Evolutionary conservation across 83 land plant genomes (phyloP), one percentile per base, ranked within the genome.

Genomic region (Thuja plicata): DNA sequence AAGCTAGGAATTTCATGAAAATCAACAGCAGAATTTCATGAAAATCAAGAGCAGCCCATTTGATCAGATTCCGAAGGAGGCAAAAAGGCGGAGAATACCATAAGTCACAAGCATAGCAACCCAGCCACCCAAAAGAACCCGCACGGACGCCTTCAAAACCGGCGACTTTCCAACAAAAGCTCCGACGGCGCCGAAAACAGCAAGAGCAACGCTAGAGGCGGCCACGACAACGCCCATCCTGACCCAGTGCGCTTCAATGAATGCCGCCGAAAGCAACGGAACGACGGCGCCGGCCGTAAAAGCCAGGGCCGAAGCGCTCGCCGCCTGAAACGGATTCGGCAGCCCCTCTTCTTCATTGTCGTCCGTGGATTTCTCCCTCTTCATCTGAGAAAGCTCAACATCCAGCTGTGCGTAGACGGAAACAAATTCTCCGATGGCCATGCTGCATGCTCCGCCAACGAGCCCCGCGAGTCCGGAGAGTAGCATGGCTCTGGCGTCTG

Each of bases 401-500:
- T 97, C 99, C 8, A 92, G 77, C 88, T 97, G 99, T 0, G 98
- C 90, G 90, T 91, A 95, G 21, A 97, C 98, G 1, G 99, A 97
- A 45, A 97, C 97, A 88, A 92, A 97, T 93, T 97, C 98, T 8
- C 98, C 99, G 1, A 97, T 96, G 62, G 98, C 99, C 99, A 97
- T 96, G 92, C 96, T 94, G 81, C 97, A 96, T 0, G 99, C 98
- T 0, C 99, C 99, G 0, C 94, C 98, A 3, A 97, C 92, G 46
- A 97, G 93, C 17, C 99, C 99, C 13, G 99, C 97, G 62, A 97
- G 92, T 34, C 99, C 99, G 43, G 97, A 91, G 13, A 97, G 78
- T 19, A 96, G 85, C 98, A 97, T 96, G 91, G 92, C 93, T 66
- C 93, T 94, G 52, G 90, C 85, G 76, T 93, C 94, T 15, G 71